These are phyloP conservation scores for Musa balbisiana DNA, from an alignment of 202 grass and related monocot species.

Conservation along the genomic window DNA sequence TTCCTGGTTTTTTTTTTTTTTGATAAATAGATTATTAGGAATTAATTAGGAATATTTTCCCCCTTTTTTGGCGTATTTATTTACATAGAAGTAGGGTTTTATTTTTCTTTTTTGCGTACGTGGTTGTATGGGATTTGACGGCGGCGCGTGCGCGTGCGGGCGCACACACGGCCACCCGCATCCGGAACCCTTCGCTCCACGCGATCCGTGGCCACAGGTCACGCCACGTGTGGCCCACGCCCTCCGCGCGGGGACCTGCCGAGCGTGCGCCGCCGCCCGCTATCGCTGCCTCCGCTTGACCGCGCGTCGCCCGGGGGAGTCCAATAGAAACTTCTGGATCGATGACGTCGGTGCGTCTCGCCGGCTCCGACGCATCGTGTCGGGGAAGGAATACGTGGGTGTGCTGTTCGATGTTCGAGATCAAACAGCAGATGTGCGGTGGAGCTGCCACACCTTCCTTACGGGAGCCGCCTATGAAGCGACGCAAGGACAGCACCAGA, in stretches of 20 bases:
- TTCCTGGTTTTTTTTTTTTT: neutral
- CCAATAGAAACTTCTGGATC: neutral
- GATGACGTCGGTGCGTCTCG: neutral
- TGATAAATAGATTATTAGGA: neutral
- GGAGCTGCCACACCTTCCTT: neutral
- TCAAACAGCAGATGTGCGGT: neutral
- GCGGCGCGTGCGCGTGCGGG: neutral
- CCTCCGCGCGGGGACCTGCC: neutral
- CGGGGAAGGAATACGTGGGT: neutral
- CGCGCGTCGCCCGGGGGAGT: no score
- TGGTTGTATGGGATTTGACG: neutral
- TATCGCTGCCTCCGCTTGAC: neutral
- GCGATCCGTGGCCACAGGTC: neutral
- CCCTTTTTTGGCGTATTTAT: neutral
- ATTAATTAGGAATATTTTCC: neutral
- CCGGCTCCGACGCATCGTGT: neutral
- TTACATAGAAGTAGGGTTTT: no score
- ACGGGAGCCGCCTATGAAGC: neutral
- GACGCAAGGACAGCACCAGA: slow-evolving; percentile 9
- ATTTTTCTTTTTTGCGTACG: no score
- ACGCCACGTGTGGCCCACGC: slow-evolving; percentile 11
- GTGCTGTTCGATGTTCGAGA: neutral
- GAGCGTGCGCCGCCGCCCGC: neutral
- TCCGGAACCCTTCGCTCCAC: neutral
- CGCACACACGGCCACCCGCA: neutral